Evolutionary conservation across 768 basidiomycete species (phyloP).

Genomic region (Guyanaporus albipodus): DNA sequence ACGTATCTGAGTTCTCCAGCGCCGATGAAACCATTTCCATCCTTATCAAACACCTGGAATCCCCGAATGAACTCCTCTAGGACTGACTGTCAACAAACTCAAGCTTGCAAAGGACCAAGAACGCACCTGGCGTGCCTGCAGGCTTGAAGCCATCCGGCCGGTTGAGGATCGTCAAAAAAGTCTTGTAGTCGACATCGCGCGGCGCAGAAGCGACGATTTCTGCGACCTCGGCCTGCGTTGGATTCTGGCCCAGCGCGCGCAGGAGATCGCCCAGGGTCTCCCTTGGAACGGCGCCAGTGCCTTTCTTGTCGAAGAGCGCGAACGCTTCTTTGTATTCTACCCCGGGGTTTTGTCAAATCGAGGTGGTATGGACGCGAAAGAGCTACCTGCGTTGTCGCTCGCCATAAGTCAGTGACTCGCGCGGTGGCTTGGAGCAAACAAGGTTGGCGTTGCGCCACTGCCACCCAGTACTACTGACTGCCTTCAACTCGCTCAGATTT

Average conservation of each 20-base stretch:
- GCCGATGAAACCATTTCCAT: conserved; percentile 69
- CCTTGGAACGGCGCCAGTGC: conserved; percentile 83
- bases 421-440: too few species aligned
- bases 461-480: too few species aligned
- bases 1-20: conserved; percentile 71
- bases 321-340: conserved; percentile 98
- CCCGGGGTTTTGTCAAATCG: conserved; percentile 11
- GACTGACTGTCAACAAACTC: background rate
- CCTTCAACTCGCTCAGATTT: too few species aligned
- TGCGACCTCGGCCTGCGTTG: conserved; percentile 96
- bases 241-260: conserved; percentile 94
- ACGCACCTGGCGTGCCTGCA: conserved; percentile 86
- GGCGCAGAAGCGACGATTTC: conserved; percentile 73
- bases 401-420: too few species aligned
- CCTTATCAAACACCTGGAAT: conserved; percentile 96
- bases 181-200: conserved; percentile 87
- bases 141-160: conserved; percentile 97
- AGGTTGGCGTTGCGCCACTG: background rate
- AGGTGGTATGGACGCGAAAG: background rate
- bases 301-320: conserved; percentile 96
- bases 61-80: conserved; percentile 98
- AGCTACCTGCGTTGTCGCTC: conserved; percentile 52
- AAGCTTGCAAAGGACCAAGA: background rate
- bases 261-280: conserved; percentile 90
- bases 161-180: conserved; percentile 88